Evolutionary conservation across 306 rosid genomes (phyloP).

Genomic region (Potentilla sterilis): DNA sequence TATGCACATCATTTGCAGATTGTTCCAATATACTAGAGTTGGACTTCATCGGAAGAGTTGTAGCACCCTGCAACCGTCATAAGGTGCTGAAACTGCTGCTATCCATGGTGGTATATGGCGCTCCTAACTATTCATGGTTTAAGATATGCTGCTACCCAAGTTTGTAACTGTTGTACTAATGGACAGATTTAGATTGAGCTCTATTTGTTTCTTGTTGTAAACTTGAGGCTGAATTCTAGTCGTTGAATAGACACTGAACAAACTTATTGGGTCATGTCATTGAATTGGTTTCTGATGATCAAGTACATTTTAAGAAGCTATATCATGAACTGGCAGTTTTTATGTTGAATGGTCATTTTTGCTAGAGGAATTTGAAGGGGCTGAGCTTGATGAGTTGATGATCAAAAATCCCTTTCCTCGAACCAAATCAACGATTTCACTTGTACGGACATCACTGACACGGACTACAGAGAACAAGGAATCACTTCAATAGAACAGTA

Average conservation of each 20-base stretch:
- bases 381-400: not conserved
- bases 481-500: not conserved
- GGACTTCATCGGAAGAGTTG: constrained; percentile 14
- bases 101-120: not conserved
- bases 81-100: constrained; percentile 9
- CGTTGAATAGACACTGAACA: constrained; percentile 1
- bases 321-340: not conserved
- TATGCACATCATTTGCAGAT: constrained; percentile 27
- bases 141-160: not conserved
- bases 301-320: not conserved
- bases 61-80: not conserved
- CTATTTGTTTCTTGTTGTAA: not conserved
- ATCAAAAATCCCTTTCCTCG: not conserved
- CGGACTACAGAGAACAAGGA: not conserved
- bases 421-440: not conserved
- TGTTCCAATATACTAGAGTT: not conserved
- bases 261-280: not conserved
- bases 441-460: not conserved
- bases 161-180: not conserved
- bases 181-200: not conserved
- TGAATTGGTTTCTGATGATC: not conserved
- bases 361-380: not conserved
- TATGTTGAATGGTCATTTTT: not conserved
- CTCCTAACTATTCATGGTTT: not conserved
- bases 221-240: constrained; percentile 5